Conservation (phyloP, 495 filamentous ascomycete species). For the Thermothielavioides terrestris region DNA sequence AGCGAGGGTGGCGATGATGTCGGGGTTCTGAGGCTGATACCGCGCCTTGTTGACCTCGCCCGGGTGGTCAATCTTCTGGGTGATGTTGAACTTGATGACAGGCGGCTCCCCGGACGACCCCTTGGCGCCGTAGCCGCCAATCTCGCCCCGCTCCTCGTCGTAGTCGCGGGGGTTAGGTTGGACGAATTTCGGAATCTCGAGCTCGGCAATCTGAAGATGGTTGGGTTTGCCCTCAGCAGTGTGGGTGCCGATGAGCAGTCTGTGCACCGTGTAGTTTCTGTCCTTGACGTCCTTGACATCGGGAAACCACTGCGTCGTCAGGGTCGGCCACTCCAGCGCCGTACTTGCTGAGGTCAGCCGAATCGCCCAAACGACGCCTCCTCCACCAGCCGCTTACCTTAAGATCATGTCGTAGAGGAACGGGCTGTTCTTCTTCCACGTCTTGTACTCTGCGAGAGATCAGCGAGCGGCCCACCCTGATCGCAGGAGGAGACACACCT, state of each 20-base stretch:
- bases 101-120: conserved; percentile 36
- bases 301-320: conserved; percentile 97
- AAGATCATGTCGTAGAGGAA: conserved; percentile 97
- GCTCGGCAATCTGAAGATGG: conserved; percentile 88
- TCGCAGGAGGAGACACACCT: conserved; percentile 41
- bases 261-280: conserved; percentile 80
- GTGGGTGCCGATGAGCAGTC: conserved; percentile 88
- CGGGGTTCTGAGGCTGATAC: conserved; percentile 95
- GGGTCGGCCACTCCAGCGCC: conserved; percentile 93
- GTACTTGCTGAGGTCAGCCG: conserved; percentile 44
- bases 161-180: conserved; percentile 68
- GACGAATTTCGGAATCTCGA: conserved; percentile 77
- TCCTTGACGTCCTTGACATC: conserved; percentile 81
- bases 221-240: conserved; percentile 82
- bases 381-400: conserved; percentile 38
- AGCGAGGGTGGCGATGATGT: conserved; percentile 92
- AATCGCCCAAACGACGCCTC: not conserved
- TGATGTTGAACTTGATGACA: conserved; percentile 74
- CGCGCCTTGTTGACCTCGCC: conserved; percentile 98
- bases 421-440: conserved; percentile 99
- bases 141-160: conserved; percentile 83
- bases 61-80: conserved; percentile 93
- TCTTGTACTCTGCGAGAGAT: conserved; percentile 77
- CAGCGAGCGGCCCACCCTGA: conserved; percentile 3
- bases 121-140: conserved; percentile 84